Conservation (phyloP, 1,284 basidiomycete genomes). For the Fistulinella cinereoalba region DNA sequence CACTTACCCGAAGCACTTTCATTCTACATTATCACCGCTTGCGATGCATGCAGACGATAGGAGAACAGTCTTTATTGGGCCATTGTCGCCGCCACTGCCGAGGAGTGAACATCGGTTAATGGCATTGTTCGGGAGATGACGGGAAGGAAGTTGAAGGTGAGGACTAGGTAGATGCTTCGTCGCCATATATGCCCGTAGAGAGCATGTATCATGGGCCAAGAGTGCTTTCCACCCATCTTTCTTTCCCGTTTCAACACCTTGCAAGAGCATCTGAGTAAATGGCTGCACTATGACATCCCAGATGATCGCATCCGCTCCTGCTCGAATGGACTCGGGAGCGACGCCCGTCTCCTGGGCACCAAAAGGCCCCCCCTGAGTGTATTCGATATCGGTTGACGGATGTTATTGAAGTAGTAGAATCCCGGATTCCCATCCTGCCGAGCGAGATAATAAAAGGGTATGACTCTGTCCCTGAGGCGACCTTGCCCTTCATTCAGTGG, state of each 20-base stretch:
- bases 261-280: slow-evolving; percentile 8
- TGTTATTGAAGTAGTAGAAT: slow-evolving; percentile 14
- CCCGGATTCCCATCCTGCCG: slow-evolving; percentile 5
- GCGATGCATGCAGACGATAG: too few relatives aligned
- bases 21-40: too few relatives aligned
- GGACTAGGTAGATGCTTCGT: slow-evolving; percentile 19
- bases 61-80: slow-evolving; percentile 12
- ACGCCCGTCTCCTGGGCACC: slow-evolving; percentile 11
- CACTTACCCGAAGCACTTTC: slow-evolving; percentile 5
- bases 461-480: slow-evolving; percentile 8
- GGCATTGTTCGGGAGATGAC: slow-evolving; percentile 10
- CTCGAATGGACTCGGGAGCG: slow-evolving; percentile 9
- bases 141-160: slow-evolving; percentile 10
- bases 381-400: background rate
- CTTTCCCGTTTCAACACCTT: slow-evolving; percentile 7
- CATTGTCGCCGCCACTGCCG: slow-evolving; percentile 3
- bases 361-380: slow-evolving; percentile 4
- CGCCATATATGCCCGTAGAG: slow-evolving; percentile 20
- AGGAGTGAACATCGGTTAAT: slow-evolving; percentile 26
- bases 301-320: slow-evolving; percentile 10
- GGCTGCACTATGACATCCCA: slow-evolving; percentile 8
- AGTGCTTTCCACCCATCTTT: slow-evolving; percentile 16
- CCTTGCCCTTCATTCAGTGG: slow-evolving; percentile 13
- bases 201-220: slow-evolving; percentile 11
- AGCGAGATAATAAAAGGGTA: slow-evolving; percentile 10